phyloP scores from a whole-genome alignment of 768 basidiomycete species.

The Phlebiopsis gigantea region DNA sequence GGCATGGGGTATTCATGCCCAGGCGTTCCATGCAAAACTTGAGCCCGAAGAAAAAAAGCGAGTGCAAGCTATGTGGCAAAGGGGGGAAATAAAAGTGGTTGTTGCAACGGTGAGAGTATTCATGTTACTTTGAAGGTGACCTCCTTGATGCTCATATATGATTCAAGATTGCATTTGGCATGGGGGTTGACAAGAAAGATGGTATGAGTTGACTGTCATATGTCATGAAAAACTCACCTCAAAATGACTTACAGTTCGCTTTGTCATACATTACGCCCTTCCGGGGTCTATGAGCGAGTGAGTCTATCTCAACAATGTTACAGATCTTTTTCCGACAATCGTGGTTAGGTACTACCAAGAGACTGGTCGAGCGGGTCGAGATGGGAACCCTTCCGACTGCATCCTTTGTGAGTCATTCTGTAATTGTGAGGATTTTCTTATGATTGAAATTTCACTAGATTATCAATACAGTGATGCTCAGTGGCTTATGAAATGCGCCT shows the following conservation, averaged over 20 bases:
- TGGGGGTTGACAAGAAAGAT: conserved; percentile 90
- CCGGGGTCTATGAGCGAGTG: conserved; percentile 85
- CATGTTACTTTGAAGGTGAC: neutral
- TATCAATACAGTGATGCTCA: conserved; percentile 58
- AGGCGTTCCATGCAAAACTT: conserved; percentile 87
- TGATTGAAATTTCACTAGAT: conserved; percentile 36
- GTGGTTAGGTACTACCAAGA: conserved; percentile 80
- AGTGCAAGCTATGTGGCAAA: conserved; percentile 71
- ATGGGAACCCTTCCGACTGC: conserved; percentile 80
- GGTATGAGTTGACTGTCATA: conserved; percentile 34
- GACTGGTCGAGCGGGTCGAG: conserved; percentile 94
- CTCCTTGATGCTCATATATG: no score
- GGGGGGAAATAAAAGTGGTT: conserved; percentile 68
- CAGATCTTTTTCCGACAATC: neutral
- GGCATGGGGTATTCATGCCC: conserved; percentile 52
- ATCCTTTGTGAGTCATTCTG: conserved; percentile 62
- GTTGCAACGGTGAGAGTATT: conserved; percentile 71
- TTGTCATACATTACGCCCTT: conserved; percentile 83
- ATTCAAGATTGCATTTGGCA: conserved; percentile 86
- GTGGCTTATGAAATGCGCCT: conserved; percentile 55
- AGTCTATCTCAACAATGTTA: conserved; percentile 14
- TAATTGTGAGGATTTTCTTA: neutral
- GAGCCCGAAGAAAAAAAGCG: conserved; percentile 50
- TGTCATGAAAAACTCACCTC: neutral
- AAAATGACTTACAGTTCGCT: conserved; percentile 55